A percentile compares a stretch with the other conserved stretches of the same genome.
phyloP scores from a whole-genome alignment of 139 green algal genomes.

The Limnomonas spitsbergensis region DNA sequence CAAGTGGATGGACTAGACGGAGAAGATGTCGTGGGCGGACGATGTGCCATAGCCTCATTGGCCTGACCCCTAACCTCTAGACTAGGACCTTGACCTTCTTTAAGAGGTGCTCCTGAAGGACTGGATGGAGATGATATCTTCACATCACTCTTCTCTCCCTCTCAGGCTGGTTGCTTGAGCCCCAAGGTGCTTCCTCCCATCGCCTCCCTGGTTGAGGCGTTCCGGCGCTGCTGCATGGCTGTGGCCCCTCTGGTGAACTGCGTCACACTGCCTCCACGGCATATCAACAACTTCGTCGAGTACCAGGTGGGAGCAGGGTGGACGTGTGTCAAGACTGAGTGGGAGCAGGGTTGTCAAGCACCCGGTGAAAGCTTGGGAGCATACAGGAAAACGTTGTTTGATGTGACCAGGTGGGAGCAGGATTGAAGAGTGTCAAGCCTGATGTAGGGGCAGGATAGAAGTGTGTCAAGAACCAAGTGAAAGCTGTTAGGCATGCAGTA shows the following conservation, averaged over 20 bases:
- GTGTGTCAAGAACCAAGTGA: too few relatives aligned
- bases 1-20: constrained; percentile 36
- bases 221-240: constrained; percentile 43
- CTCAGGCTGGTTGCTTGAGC: constrained; percentile 22
- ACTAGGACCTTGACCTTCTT: constrained; percentile 41
- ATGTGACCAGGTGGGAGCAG: too few relatives aligned
- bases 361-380: too few relatives aligned
- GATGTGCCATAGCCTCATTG: not conserved
- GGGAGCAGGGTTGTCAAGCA: too few relatives aligned
- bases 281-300: constrained; percentile 63
- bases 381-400: too few relatives aligned
- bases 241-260: constrained; percentile 43
- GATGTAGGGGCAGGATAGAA: too few relatives aligned
- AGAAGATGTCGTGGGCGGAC: constrained; percentile 26
- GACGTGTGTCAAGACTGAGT: too few relatives aligned
- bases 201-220: constrained; percentile 35
- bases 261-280: constrained; percentile 30
- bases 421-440: too few relatives aligned
- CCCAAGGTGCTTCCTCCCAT: constrained; percentile 31
- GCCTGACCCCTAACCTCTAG: too few relatives aligned
- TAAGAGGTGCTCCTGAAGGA: constrained; percentile 39
- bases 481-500: too few relatives aligned
- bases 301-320: constrained; percentile 44
- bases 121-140: constrained; percentile 29
- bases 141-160: not conserved